Base-by-base conservation (phyloP, 2,329 filamentous ascomycete genomes). In the Talaromyces sp. region DNA sequence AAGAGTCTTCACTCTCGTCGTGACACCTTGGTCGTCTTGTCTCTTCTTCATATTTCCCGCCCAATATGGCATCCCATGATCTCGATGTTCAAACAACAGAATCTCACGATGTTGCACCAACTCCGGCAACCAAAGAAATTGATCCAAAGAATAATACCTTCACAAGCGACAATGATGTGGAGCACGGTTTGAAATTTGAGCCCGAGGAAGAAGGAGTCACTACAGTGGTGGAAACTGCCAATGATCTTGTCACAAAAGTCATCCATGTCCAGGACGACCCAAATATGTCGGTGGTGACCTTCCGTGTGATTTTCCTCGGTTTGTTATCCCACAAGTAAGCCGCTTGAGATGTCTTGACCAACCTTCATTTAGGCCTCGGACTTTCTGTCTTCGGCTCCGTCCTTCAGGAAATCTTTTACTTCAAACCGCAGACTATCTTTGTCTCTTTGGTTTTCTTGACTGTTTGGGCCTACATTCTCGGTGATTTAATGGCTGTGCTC, bases 361-460 rank as follows among this genome's bases (percentile, higher is more conserved):
- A 53, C 45, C 17, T 17, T 25, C 2, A 25, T 54, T n/a, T 47
- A 69, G 68, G 77, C 11, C 65, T 77, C 43, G 76, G 72, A 3
- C 68, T 80, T 6, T 74, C 77, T 13, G 66, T 69, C 22, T 78
- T 79, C 58, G 78, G 75, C n/a, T 74, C 75, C 19, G 77, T 79
- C 5, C 72, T 83, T 5, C 75, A 76, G 43, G 77, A 78, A 38
- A 82, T 84, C 64, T 83, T 78, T 69, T 78, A 79, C 60, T 61
- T 61, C 31, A 61, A 61, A 53, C 59, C 82, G 1, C 81, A 82
- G 69, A 74, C 74, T 4, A 77, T 84, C 58, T 76, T 69, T 29
- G 78, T 84, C 10, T 80, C 78, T 1, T 71, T 76, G 17, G 78
- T 83, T 22, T 83, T 83, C 70, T 65, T 83, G 63, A 76, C 77